phyloP scores from a whole-genome alignment of 768 basidiomycete species.

The Suillus alpinus region DNA sequence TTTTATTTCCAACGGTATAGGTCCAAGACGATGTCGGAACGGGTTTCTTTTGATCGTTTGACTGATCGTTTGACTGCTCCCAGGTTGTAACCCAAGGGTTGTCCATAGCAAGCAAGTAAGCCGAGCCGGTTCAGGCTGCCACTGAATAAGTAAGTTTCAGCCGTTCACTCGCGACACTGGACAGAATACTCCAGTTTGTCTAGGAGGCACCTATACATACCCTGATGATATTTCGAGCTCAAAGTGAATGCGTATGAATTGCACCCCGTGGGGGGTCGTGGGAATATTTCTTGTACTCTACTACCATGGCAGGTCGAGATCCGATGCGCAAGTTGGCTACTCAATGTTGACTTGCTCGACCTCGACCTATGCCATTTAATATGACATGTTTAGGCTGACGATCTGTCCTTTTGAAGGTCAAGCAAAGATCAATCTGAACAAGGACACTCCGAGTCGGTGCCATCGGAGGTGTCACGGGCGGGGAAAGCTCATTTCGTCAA shows the following conservation, averaged over 20 bases:
- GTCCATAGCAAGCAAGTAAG: slow-evolving; percentile 49
- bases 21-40: slow-evolving; percentile 6
- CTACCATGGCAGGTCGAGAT: not conserved
- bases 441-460: not conserved
- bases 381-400: not conserved
- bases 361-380: not conserved
- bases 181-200: not conserved
- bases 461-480: not conserved
- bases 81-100: slow-evolving; percentile 77
- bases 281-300: not conserved
- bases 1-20: slow-evolving; percentile 9
- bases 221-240: not conserved
- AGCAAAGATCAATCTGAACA: not conserved
- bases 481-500: not conserved
- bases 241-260: not conserved
- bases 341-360: not conserved
- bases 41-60: not conserved
- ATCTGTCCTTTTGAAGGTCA: not conserved
- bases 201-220: not conserved
- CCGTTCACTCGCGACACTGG: not conserved
- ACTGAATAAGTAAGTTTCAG: not conserved
- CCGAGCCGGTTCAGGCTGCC: not conserved
- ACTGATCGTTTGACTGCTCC: slow-evolving; percentile 45
- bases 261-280: not conserved
- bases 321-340: not conserved